A percentile compares a stretch with the other conserved stretches of the same genome.
These are phyloP conservation scores for Pinus taeda DNA, from an alignment of 75 land plant genomes.

Conservation along the genomic window DNA sequence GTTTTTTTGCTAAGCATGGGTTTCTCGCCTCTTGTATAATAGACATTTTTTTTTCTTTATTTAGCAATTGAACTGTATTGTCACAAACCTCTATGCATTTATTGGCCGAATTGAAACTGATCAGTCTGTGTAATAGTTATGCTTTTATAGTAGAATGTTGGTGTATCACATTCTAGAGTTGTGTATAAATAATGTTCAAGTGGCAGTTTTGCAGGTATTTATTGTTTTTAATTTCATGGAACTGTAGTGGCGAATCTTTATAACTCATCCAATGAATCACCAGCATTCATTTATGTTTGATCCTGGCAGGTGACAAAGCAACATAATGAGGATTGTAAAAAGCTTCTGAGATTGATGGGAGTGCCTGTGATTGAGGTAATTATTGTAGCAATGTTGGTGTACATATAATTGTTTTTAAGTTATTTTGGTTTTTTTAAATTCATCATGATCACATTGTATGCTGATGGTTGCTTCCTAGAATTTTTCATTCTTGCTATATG, in stretches of 20 bases:
- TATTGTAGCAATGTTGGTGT: too few relatives aligned
- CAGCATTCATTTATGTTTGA: conserved; percentile 2
- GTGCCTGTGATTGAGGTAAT: conserved; percentile 92
- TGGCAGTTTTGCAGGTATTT: neutral
- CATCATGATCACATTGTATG: too few relatives aligned
- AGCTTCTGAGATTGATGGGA: conserved; percentile 88
- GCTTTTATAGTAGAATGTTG: neutral
- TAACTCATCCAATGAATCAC: neutral
- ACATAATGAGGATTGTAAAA: conserved; percentile 93
- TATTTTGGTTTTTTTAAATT: too few relatives aligned
- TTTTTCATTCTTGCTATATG: too few relatives aligned
- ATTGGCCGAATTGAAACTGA: neutral
- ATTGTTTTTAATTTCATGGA: neutral
- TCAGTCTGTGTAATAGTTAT: neutral
- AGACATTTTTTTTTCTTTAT: neutral
- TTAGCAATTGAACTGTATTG: neutral
- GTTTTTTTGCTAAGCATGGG: too few relatives aligned
- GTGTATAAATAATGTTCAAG: neutral
- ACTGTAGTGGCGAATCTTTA: neutral
- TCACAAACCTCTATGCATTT: neutral
- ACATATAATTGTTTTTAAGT: too few relatives aligned
- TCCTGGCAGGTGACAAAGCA: conserved; percentile 79
- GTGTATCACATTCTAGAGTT: neutral
- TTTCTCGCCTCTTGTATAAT: neutral
- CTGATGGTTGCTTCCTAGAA: too few relatives aligned